A percentile compares a stretch with the other conserved stretches of the same genome.
phyloP scores from a whole-genome alignment of 1,284 basidiomycete genomes.

The Microbotryum scabiosae region DNA sequence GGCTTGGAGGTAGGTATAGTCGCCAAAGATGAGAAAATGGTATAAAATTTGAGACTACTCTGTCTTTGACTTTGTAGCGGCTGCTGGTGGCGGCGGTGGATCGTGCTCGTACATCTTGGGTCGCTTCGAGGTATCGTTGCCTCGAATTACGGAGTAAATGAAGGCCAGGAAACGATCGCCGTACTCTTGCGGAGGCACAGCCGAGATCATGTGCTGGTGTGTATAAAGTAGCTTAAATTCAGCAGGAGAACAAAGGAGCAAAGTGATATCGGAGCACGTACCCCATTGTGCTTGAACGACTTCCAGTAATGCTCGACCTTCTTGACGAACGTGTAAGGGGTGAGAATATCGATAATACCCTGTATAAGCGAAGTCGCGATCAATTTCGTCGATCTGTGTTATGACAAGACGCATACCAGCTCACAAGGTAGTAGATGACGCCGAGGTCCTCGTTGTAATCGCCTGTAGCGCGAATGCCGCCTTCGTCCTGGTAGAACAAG shows the following conservation, averaged over 20 bases:
- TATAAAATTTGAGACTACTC: no score
- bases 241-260: constrained; percentile 7
- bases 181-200: constrained; percentile 76
- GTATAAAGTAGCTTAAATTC: background rate
- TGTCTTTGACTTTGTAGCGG: no score
- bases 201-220: constrained; percentile 81
- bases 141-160: constrained; percentile 19
- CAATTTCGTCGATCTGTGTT: background rate
- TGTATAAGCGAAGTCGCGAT: constrained; percentile 38
- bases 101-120: constrained; percentile 21
- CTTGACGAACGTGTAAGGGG: constrained; percentile 74
- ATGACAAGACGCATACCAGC: constrained; percentile 4
- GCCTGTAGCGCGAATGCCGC: constrained; percentile 81
- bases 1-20: no score
- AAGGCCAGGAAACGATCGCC: constrained; percentile 67
- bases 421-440: constrained; percentile 70
- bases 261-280: constrained; percentile 44
- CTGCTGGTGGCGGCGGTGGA: background rate
- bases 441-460: constrained; percentile 66
- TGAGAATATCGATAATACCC: constrained; percentile 88
- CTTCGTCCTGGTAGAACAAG: constrained; percentile 94
- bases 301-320: constrained; percentile 87
- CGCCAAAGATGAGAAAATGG: no score
- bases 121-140: constrained; percentile 16
- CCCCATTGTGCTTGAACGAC: constrained; percentile 72